These are phyloP conservation scores for Taphrina wiesneri DNA, from an alignment of 1,139 yeast species.

Conservation along the genomic window DNA sequence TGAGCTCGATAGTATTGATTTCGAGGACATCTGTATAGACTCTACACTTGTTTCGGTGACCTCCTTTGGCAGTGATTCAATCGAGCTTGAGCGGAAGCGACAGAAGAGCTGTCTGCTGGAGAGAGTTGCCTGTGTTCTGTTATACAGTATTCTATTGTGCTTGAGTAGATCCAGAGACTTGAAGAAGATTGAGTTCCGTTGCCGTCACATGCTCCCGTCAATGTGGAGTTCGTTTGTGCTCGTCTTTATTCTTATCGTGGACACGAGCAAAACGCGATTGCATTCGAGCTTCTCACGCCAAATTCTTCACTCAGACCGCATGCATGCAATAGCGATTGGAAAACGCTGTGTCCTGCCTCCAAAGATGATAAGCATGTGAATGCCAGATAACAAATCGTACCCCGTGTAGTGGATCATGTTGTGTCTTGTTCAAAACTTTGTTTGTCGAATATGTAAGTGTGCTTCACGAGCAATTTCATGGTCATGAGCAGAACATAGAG, in stretches of 20 bases:
- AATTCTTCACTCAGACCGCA: too few species aligned
- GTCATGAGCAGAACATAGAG: neutral
- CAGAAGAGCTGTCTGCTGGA: neutral
- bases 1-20: conserved; percentile 9
- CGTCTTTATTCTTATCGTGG: neutral
- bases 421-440: neutral
- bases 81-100: neutral
- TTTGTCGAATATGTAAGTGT: neutral
- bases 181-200: too few species aligned
- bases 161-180: too few species aligned
- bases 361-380: neutral
- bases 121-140: neutral
- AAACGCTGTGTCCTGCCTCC: too few species aligned
- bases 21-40: conserved; percentile 18
- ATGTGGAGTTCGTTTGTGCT: neutral
- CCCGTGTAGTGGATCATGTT: neutral
- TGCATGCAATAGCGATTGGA: too few species aligned
- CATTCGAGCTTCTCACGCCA: neutral
- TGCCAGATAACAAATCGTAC: neutral
- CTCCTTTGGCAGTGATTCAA: neutral
- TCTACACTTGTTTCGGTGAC: neutral
- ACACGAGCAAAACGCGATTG: neutral
- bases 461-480: neutral
- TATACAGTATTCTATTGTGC: too few species aligned
- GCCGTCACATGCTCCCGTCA: neutral